Evolutionary conservation across 768 basidiomycete species (phyloP), one percentile per base, ranked within the genome.

Genomic region (Chlorophyllum brunneum): DNA sequence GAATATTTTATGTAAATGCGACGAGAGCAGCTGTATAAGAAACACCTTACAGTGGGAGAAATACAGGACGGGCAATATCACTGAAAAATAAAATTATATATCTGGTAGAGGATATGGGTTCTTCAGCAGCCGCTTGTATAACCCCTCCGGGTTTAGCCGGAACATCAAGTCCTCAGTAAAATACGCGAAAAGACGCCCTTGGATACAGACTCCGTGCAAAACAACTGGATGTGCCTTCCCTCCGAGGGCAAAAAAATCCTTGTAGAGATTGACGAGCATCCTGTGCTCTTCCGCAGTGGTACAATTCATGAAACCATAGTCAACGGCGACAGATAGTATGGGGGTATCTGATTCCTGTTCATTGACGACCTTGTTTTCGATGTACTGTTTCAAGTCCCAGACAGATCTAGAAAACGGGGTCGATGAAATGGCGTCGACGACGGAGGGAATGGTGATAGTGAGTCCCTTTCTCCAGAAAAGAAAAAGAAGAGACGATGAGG

Each of bases 221-320:
- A 59, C 58, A 4, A 71, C 54, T 4, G 73, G 68, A 45, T 66
- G 57, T 16, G 49, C 60, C 10, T 58, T 11, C 27, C 16, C 1
- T 6, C 18, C 18, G n/a, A n/a, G n/a, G 4, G 51, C 52, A 47
- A 75, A 71, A 37, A 70, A 59, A 16, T 41, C 44, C 31, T 54
- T 64, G 63, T 75, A 74, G 4, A 67, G 45, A 2, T 58, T 62
- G 43, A 63, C 65, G 45, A 75, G 56, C 26, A 59, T 54, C 29
- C 56, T 37, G 8, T 45, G 37, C 34, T 71, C 69, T n/a, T 48
- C 58, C 13, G 53, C 54, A n/a, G 55, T 57, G 36, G 47, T 57
- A 54, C 72, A 73, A 49, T 70, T 70, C 9, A 51, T 48, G 54
- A 70, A 72, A 9, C 72, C 71, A 23, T 72, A 73, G 57, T 74